phyloP scores from a whole-genome alignment of 2,329 filamentous ascomycete genomes.

The Fusarium dimerum region DNA sequence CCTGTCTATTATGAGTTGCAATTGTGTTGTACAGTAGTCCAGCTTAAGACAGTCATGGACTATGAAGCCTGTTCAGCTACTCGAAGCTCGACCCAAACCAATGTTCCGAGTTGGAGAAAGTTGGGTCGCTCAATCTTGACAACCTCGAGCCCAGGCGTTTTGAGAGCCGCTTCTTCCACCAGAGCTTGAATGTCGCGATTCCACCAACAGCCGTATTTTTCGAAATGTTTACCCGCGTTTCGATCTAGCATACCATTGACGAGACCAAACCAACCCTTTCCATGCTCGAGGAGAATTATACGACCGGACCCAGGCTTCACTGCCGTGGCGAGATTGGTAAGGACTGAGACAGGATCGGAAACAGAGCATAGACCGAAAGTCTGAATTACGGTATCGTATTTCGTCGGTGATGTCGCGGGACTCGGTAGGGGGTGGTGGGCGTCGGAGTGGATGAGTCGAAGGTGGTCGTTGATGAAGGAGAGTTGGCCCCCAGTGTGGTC shows the following conservation, averaged over 20 bases:
- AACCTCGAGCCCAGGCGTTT: slow-evolving; percentile 57
- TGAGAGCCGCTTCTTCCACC: slow-evolving; percentile 49
- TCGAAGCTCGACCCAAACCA: slow-evolving; percentile 59
- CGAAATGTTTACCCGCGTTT: slow-evolving; percentile 56
- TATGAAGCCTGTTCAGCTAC: slow-evolving; percentile 31
- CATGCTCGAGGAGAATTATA: slow-evolving; percentile 65
- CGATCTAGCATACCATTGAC: slow-evolving; percentile 59
- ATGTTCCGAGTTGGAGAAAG: slow-evolving; percentile 56
- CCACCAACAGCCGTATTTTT: slow-evolving; percentile 68
- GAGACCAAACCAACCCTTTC: slow-evolving; percentile 54
- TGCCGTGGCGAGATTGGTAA: slow-evolving; percentile 53
- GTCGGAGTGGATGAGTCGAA: slow-evolving; percentile 52
- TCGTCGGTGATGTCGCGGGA: slow-evolving; percentile 34
- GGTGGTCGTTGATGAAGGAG: slow-evolving; percentile 41
- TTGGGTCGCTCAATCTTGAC: slow-evolving; percentile 55
- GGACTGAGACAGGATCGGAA: slow-evolving; percentile 53
- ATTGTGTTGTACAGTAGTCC: slow-evolving; percentile 11
- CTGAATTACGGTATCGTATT: slow-evolving; percentile 65
- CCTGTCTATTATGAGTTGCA: slow-evolving; percentile 1
- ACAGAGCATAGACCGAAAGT: slow-evolving; percentile 68
- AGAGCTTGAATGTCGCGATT: slow-evolving; percentile 62
- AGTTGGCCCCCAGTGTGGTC: slow-evolving; percentile 39
- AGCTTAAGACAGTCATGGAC: neutral
- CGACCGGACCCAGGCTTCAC: slow-evolving; percentile 57
- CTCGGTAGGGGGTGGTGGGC: slow-evolving; percentile 46